These are phyloP conservation scores for Cinnamomum chago DNA, from an alignment of 164 flowering plant genomes.

Conservation along the genomic window DNA sequence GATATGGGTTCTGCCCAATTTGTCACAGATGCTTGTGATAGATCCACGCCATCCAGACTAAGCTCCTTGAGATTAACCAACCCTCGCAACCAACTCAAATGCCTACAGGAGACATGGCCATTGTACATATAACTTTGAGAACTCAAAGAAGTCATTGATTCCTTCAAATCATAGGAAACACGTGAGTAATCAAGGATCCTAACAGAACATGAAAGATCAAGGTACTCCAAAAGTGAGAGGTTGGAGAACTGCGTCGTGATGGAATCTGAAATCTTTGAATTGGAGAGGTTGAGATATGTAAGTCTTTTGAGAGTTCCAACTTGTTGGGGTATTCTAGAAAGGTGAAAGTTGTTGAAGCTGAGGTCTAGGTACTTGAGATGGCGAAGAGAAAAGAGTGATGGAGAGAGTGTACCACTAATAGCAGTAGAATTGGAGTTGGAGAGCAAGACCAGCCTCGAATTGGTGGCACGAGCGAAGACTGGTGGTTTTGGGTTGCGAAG, in stretches of 20 bases:
- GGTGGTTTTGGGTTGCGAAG: slow-evolving; percentile 14
- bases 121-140: slow-evolving; percentile 1
- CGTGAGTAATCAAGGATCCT: slow-evolving; percentile 6
- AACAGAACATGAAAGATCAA: slow-evolving; percentile 16
- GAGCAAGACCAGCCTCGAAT: background rate
- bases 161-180: slow-evolving; percentile 2
- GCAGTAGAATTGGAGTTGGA: slow-evolving; percentile 7
- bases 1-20: slow-evolving; percentile 20
- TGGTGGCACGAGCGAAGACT: background rate
- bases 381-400: slow-evolving; percentile 15
- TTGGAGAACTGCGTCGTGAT: slow-evolving; percentile 17
- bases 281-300: slow-evolving; percentile 12
- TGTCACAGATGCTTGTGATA: slow-evolving; percentile 1
- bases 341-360: slow-evolving; percentile 17
- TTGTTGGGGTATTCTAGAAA: slow-evolving; percentile 10
- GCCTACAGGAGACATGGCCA: background rate
- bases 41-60: slow-evolving; percentile 18
- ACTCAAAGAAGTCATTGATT: background rate
- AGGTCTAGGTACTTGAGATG: slow-evolving; percentile 19
- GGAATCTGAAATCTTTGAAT: slow-evolving; percentile 5
- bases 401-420: slow-evolving; percentile 16
- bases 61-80: slow-evolving; percentile 17
- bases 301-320: slow-evolving; percentile 10
- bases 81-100: slow-evolving; percentile 15
- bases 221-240: slow-evolving; percentile 12